Evolutionary conservation across 2,329 filamentous ascomycete genomes (phyloP), one percentile per base, ranked within the genome.

Genomic region (Aspergillus hiratsukae): DNA sequence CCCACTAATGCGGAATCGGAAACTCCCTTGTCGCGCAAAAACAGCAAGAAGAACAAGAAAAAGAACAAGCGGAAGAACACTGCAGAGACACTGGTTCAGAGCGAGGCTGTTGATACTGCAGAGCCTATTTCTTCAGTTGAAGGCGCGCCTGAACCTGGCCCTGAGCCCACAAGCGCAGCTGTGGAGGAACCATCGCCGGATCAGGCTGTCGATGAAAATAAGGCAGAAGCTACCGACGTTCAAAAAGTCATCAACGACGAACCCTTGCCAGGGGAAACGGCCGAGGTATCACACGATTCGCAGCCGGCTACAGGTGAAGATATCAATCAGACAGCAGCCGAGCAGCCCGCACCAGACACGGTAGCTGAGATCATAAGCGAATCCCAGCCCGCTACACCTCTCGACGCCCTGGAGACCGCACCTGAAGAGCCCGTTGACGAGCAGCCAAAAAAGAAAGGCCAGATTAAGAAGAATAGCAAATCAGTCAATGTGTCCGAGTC

Each of bases 381-480:
- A 8, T 17, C 49, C 19, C 28, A 59, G 31, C 17, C 37, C 54
- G n/a, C 25, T n/a, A 19, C 35, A n/a, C 27, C 49, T 3, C 54
- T 53, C 17, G 25, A 41, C 3, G 21, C 35, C 10, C 45, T 49
- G 46, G 55, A 54, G 29, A 17, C 51, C 9, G 55, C 28, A 19
- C 10, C 58, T 29, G 63, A 63, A 53, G 52, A 61, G 21, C 9
- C 40, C n/a, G 27, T 31, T 27, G 63, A 58, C 27, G 57, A 57
- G 5, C 55, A 57, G n/a, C 27, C 61, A 37, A 56, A 58, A 23
- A 65, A 62, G 55, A 66, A 66, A 52, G 57, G 57, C 23, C 64
- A 65, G 51, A 65, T 62, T 40, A 66, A 64, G 56, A 68, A 62
- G 23, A 65, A 63, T 19, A 54, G 56, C 40, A 60, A 63, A 49